Percentiles rank a stretch among this genome's conserved stretches.
These are phyloP conservation scores for Linnemannia schmuckeri DNA, from an alignment of 192 early-diverging fungal genomes.

Conservation along the genomic window DNA sequence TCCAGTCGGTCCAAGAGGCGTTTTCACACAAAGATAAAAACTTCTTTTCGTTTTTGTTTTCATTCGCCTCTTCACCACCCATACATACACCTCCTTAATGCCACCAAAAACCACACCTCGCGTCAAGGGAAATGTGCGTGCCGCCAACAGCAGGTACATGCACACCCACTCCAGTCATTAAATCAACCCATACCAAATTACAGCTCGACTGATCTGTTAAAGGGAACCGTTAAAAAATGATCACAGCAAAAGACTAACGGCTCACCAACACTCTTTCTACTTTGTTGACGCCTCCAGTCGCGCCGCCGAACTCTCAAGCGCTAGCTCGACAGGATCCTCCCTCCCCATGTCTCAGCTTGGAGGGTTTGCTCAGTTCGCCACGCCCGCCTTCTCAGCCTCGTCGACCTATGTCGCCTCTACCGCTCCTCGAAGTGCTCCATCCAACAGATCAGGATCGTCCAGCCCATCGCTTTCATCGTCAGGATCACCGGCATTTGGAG, in stretches of 20 bases:
- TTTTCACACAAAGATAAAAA: background rate
- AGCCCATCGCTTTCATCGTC: conserved; percentile 18
- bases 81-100: conserved; percentile 10
- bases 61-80: background rate
- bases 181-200: conserved; percentile 40
- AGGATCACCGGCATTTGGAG: conserved; percentile 19
- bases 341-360: conserved; percentile 63
- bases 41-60: background rate
- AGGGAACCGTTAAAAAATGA: background rate
- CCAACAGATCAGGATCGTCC: conserved; percentile 34
- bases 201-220: conserved; percentile 40
- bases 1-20: conserved; percentile 33
- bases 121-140: conserved; percentile 88
- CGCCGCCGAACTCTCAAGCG: conserved; percentile 68
- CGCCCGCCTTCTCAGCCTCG: conserved; percentile 34
- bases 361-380: conserved; percentile 80
- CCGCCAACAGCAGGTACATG: conserved; percentile 88
- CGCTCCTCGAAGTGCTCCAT: conserved; percentile 37
- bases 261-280: conserved; percentile 36
- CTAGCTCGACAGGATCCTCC: conserved; percentile 52
- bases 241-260: conserved; percentile 46
- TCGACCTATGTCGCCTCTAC: conserved; percentile 48
- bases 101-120: conserved; percentile 72
- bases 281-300: conserved; percentile 59
- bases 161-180: background rate